Evolutionary conservation across 2,329 filamentous ascomycete genomes (phyloP), one percentile per base, ranked within the genome.

Genomic region (Fusarium praegraminearum): DNA sequence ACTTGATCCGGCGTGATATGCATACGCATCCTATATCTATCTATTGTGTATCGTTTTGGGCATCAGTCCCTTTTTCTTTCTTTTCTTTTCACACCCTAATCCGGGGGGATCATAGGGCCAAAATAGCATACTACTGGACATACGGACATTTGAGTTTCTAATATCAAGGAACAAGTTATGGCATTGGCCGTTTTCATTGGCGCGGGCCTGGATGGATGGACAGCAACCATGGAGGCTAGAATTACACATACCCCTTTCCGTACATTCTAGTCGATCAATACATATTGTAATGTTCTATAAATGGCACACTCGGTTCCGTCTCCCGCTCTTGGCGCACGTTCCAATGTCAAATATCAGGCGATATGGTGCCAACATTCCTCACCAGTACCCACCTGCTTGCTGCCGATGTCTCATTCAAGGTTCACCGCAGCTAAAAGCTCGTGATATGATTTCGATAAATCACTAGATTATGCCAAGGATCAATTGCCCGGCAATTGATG

Each of bases 221-320:
- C 33, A 36, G 61, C 61, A 65, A 65, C 28, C 57, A 59, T 45
- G 58, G 57, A 62, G 57, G 57, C 71, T 71, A 73, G 71, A 67
- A 70, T 66, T 73, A 63, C 71, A 70, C 69, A 76, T 74, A 74
- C 72, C 72, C 72, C 69, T 75, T 74, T 70, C 58, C 65, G 72
- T 75, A 73, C 51, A 69, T 67, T 73, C 67, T 73, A 71, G 71
- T 69, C 67, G 50, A 67, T 58, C 67, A 50, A 26, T 71, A 73
- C 63, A 54, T 65, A 65, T 57, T 55, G 43, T 65, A 65, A 61
- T 65, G 47, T 61, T 65, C 54, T 61, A 65, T 66, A 65, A 66
- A 45, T 65, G 62, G 62, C 55, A 61, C 32, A 54, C 47, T 33
- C 46, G 41, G 49, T 32, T 40, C 33, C 53, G 38, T 15, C 35